Base-by-base conservation (phyloP, 352 stramenopile species). In the Globisporangium rhizosaccharum region DNA sequence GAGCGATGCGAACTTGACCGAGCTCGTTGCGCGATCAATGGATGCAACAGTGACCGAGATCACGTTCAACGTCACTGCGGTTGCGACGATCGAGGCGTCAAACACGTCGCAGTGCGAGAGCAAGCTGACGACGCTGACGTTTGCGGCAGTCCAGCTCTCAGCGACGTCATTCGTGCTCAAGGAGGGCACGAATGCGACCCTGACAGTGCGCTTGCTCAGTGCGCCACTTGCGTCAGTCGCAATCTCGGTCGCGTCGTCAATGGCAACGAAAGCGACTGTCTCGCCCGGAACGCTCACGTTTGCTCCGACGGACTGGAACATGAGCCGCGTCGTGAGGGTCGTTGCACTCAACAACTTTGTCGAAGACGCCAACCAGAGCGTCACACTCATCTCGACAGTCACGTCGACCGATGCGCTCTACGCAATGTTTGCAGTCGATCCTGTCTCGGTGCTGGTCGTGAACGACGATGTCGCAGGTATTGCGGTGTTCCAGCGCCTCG, bases 381-480 rank as follows among this genome's bases (percentile, higher is more conserved):
- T 69, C 20, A 57, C 30, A 0, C 61, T 86, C 37, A 62, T 52
- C 1, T 47, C 62, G 3, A 58, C 63, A 2, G 64, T 80, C 20
- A 56, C 47, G 0, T 80, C 75, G 8, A 70, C 28, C 0, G 79
- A 89, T 53, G 17, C 53, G 0, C 11, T 82, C 4, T 87, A 89
- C 49, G 56, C 61, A 0, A 48, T 41, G 0, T 75, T 67, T 20
- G 2, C 37, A 1, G 44, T 79, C 9, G 52, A 53, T 11, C 37
- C 61, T 7, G 17, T 82, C 12, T 53, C 58, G 6, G 69, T 89
- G 15, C 66, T 79, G 39, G 68, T 87, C 30, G 18, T 74, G 2
- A 86, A 89, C 26, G 77, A 87, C 45, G 79, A 89, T 33, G 56
- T 53, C 1, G 82, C 79, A 1, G 63, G 67, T 1, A 66, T 89